Percentiles rank a stretch among this genome's conserved stretches.
Conservation (phyloP, 495 filamentous ascomycete species). For the Penicillium canariense region DNA sequence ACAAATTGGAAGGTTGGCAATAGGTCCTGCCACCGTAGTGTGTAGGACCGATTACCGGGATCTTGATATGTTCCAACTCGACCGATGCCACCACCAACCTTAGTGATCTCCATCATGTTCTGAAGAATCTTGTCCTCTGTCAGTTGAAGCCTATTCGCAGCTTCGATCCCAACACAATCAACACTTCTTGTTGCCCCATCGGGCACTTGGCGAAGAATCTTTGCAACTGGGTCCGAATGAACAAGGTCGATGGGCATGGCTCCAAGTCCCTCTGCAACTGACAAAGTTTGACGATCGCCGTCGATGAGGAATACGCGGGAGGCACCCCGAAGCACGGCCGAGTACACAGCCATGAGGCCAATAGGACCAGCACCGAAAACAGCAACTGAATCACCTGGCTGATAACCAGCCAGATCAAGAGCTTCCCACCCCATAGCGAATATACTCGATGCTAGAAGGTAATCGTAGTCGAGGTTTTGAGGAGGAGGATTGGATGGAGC, state of each 20-base stretch:
- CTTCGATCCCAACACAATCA: constrained; percentile 16
- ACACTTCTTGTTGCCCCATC: constrained; percentile 4
- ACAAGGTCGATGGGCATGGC: constrained; percentile 32
- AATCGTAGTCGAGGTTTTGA: constrained; percentile 22
- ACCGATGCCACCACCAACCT: not conserved
- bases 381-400: constrained; percentile 36
- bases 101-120: not conserved
- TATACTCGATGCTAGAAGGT: constrained; percentile 34
- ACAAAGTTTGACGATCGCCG: constrained; percentile 35
- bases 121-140: not conserved
- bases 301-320: constrained; percentile 49
- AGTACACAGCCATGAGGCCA: constrained; percentile 37
- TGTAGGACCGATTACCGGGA: not conserved
- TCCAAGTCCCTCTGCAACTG: constrained; percentile 48
- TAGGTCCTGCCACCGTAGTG: not conserved
- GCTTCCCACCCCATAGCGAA: constrained; percentile 33
- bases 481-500: not conserved
- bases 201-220: constrained; percentile 2
- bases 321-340: constrained; percentile 40
- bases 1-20: not conserved
- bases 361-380: constrained; percentile 44
- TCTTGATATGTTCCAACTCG: not conserved
- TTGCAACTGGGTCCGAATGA: constrained; percentile 38
- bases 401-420: constrained; percentile 24
- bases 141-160: not conserved